These are phyloP conservation scores for Dothiorella sarmentorum DNA, from an alignment of 2,329 filamentous ascomycete genomes.

Conservation along the genomic window DNA sequence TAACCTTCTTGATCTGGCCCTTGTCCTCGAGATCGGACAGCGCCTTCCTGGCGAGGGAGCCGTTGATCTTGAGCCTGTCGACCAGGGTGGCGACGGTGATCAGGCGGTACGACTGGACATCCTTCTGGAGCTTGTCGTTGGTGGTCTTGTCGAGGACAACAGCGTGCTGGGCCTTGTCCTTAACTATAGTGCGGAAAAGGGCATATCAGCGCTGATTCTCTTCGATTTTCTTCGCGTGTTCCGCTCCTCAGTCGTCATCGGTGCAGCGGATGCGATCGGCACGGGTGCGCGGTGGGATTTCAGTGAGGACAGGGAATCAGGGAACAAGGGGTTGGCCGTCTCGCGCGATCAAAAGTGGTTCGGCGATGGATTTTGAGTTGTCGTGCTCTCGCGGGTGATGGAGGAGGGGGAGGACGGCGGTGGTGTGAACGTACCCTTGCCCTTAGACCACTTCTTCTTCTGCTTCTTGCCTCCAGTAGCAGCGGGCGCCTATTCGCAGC, in stretches of 20 bases:
- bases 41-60: slow-evolving; percentile 86
- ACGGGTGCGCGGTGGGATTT: not conserved
- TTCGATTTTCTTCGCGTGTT: not conserved
- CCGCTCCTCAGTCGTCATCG: not conserved
- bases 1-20: slow-evolving; percentile 97
- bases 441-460: slow-evolving; percentile 77
- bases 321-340: not conserved
- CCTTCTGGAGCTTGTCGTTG: slow-evolving; percentile 98
- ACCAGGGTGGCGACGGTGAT: slow-evolving; percentile 98
- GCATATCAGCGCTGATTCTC: slow-evolving; percentile 21
- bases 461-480: slow-evolving; percentile 71
- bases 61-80: slow-evolving; percentile 99
- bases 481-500: slow-evolving; percentile 45
- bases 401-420: slow-evolving; percentile 21
- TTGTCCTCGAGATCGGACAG: slow-evolving; percentile 93
- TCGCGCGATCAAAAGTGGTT: not conserved
- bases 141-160: slow-evolving; percentile 98
- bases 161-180: slow-evolving; percentile 99
- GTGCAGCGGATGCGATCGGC: not conserved
- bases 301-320: not conserved
- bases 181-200: slow-evolving; percentile 62
- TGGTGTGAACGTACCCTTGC: slow-evolving; percentile 53
- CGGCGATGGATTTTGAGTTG: not conserved
- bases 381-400: not conserved
- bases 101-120: slow-evolving; percentile 99